Evolutionary conservation across 495 filamentous ascomycete species (phyloP), one percentile per base, ranked within the genome.

Genomic region (Hypoxylon subgilvum): DNA sequence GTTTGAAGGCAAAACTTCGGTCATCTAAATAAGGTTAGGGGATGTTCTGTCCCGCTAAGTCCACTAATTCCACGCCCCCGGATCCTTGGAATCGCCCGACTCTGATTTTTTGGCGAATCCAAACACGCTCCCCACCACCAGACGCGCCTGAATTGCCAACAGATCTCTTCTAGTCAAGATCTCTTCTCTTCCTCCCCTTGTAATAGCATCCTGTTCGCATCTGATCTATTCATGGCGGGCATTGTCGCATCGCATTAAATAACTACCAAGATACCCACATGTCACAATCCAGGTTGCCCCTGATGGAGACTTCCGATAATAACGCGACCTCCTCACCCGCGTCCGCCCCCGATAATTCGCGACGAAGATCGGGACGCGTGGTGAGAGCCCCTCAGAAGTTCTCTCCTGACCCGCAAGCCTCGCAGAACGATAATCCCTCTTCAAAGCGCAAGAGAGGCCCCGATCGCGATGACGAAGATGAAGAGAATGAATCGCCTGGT

Each of bases 331-430:
- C 72, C 57, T 79, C 80, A 25, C 75, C 77, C 60, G 67, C 64
- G 49, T 63, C 63, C n/a, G 69, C 71, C 43, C 73, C 73, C 48
- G 74, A 72, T 41, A 72, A 76, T 31, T 67, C 70, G 42, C 77
- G 87, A 69, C 85, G 92, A 70, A 89, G 89, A 66, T 96, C 91
- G 40, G 88, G 88, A 76, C 89, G 92, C 74, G 84, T 86, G 74
- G 83, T 85, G 57, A 89, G 86, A 61, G 85, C 82, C 56, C 90
- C 90, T 43, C 81, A 85, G 63, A 80, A 85, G 34, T 90, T 86
- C 73, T 80, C 74, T 34, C 76, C 79, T 25, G 73, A 81, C 64
- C 72, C 66, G 62, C 69, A 67, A 52, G 32, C 63, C 56, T 67
- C 63, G 27, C 52, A 69, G 47, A 54, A 51, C 51, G 64, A 70